phyloP scores from a whole-genome alignment of 805 yeast genomes.

The Wickerhamiella sorbophila region DNA sequence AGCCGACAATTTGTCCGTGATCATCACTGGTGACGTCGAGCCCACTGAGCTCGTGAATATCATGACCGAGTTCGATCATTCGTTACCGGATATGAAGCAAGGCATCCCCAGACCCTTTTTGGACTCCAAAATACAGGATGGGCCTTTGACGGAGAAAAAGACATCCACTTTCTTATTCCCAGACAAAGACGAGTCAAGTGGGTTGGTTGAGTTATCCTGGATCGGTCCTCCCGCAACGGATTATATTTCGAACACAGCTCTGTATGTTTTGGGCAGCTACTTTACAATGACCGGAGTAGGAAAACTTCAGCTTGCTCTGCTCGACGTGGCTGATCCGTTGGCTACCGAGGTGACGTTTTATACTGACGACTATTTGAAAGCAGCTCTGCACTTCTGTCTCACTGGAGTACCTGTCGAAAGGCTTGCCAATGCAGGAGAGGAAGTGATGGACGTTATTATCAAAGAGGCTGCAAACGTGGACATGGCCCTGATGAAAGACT shows the following conservation, averaged over 20 bases:
- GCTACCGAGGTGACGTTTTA: constrained; percentile 57
- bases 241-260: constrained; percentile 43
- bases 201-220: constrained; percentile 64
- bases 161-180: constrained; percentile 60
- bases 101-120: constrained; percentile 57
- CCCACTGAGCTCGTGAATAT: constrained; percentile 51
- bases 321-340: constrained; percentile 61
- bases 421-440: constrained; percentile 39
- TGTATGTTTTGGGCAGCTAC: constrained; percentile 58
- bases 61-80: constrained; percentile 47
- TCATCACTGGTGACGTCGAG: constrained; percentile 76
- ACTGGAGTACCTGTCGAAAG: constrained; percentile 65
- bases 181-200: constrained; percentile 73
- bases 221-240: constrained; percentile 58
- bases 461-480: constrained; percentile 40
- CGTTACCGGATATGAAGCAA: constrained; percentile 28
- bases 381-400: constrained; percentile 41
- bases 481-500: constrained; percentile 47
- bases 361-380: constrained; percentile 58
- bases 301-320: constrained; percentile 50
- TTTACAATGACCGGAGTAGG: constrained; percentile 69
- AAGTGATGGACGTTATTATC: constrained; percentile 35
- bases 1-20: constrained; percentile 70
- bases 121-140: constrained; percentile 35
- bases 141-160: constrained; percentile 28